Conservation (phyloP, 306 rosid species). For the Trichosanthes cucumerina region DNA sequence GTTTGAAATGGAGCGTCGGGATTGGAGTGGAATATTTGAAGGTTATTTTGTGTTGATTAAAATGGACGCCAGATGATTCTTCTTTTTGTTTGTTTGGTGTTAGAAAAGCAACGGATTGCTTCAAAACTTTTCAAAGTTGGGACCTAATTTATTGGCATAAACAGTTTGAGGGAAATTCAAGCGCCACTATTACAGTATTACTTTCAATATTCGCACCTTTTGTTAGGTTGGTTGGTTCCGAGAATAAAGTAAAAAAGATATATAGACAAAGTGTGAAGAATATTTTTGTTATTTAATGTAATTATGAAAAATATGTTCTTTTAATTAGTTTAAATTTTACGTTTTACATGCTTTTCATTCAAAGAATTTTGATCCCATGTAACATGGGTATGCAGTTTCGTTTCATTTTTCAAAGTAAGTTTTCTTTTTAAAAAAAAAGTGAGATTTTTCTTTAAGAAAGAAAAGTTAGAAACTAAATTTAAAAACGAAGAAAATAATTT, state of each 20-base stretch:
- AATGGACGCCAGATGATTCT: not conserved
- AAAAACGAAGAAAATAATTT: no score
- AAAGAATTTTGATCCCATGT: not conserved
- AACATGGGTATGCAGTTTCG: no score
- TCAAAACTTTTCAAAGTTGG: not conserved
- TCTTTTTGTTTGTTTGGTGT: conserved; percentile 2
- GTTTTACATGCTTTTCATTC: not conserved
- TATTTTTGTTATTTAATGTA: not conserved
- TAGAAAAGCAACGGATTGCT: not conserved
- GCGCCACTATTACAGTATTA: not conserved
- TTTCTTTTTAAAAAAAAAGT: not conserved
- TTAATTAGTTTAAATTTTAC: not conserved
- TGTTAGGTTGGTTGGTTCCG: not conserved
- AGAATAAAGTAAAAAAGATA: not conserved
- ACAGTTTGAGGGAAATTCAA: not conserved
- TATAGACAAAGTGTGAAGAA: not conserved
- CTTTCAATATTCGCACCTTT: not conserved
- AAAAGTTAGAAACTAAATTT: not conserved
- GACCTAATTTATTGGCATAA: not conserved
- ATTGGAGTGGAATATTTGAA: not conserved
- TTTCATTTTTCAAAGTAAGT: not conserved
- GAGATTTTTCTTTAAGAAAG: not conserved
- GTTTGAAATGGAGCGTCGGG: no score
- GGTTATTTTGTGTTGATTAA: not conserved
- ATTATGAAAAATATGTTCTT: not conserved